Evolutionary conservation across 176 grass and related monocot species (phyloP).

Genomic region (Rhynchospora tenuis): DNA sequence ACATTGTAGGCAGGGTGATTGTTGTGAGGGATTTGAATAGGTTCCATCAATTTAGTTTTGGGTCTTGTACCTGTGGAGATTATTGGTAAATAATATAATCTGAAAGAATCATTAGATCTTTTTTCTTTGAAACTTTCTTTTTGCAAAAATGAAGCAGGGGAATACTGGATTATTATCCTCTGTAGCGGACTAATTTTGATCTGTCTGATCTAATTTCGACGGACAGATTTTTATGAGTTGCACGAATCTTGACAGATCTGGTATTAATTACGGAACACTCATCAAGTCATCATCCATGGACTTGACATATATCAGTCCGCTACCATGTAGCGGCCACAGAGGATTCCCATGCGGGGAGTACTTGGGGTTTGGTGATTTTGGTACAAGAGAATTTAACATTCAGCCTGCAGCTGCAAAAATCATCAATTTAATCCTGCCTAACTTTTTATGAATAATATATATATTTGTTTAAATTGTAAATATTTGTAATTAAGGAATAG

Average conservation of each 20-base stretch:
- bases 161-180: too few relatives aligned
- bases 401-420: neutral
- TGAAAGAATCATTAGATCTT: neutral
- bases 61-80: conserved; percentile 60
- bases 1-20: conserved; percentile 51
- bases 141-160: neutral
- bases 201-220: too few relatives aligned
- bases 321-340: too few relatives aligned
- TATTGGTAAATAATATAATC: conserved; percentile 43
- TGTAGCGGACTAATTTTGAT: too few relatives aligned
- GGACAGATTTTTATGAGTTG: too few relatives aligned
- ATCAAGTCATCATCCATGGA: too few relatives aligned
- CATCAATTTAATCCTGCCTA: neutral
- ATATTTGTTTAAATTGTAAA: neutral
- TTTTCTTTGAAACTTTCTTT: neutral
- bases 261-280: too few relatives aligned
- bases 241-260: too few relatives aligned
- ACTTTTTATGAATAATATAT: neutral
- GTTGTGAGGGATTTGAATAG: conserved; percentile 83
- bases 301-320: too few relatives aligned
- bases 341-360: too few relatives aligned
- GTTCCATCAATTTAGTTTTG: conserved; percentile 69
- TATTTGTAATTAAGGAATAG: neutral
- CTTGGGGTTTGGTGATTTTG: neutral
- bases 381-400: neutral